Percentiles rank a stretch among this genome's conserved stretches.
Conservation (phyloP, 345 rosid genomes). For the Mercurialis annua region DNA sequence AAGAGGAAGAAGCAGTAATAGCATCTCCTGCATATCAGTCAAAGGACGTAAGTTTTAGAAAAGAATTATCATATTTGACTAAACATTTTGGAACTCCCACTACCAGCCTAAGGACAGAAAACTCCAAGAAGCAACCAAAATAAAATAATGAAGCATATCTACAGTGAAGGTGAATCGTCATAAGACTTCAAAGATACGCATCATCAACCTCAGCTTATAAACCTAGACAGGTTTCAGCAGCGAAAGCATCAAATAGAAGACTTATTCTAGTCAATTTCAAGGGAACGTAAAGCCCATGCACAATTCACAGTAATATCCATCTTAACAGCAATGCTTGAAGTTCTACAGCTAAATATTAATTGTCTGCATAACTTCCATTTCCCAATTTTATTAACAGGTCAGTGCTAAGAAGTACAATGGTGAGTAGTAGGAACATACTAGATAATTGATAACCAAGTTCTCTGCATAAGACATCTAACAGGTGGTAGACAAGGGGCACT, state of each 20-base stretch:
- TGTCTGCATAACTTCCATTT: background rate
- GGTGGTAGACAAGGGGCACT: background rate
- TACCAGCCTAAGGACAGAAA: background rate
- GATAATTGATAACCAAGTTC: background rate
- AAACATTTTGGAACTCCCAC: no score
- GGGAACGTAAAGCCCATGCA: background rate
- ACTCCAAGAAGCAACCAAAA: background rate
- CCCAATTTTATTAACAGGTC: background rate
- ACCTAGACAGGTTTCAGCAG: background rate
- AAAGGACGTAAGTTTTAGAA: conserved; percentile 3
- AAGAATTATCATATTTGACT: background rate
- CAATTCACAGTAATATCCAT: background rate
- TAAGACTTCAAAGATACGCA: background rate
- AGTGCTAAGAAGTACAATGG: background rate
- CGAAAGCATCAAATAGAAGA: background rate
- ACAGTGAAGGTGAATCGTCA: background rate
- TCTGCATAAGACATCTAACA: background rate
- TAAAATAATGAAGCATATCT: background rate
- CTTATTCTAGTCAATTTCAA: background rate
- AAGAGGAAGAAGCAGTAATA: conserved; percentile 91
- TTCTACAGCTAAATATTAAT: background rate
- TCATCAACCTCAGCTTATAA: background rate
- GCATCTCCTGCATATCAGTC: conserved; percentile 69
- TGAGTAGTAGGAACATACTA: background rate
- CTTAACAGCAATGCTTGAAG: background rate